Percentiles rank a stretch among this genome's conserved stretches.
Conservation (phyloP, 805 yeast genomes). For the Middelhovenomyces tepae region DNA sequence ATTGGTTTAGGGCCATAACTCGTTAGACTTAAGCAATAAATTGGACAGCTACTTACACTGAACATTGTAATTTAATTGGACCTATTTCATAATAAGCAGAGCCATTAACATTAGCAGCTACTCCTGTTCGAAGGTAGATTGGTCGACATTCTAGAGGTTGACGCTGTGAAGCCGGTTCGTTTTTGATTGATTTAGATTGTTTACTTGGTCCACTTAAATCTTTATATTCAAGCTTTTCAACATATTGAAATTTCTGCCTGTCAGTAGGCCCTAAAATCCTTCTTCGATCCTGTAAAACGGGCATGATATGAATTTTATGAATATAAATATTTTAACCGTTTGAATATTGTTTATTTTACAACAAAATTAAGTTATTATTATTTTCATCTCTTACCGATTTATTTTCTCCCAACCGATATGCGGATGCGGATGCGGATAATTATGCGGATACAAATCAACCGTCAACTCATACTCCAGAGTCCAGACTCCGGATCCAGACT, state of each 20-base stretch:
- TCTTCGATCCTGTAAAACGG: constrained; percentile 55
- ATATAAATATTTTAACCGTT: no score
- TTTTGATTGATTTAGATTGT: constrained; percentile 11
- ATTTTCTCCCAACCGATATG: no score
- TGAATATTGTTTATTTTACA: background rate
- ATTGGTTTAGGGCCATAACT: constrained; percentile 90
- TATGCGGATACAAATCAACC: no score
- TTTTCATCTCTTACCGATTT: no score
- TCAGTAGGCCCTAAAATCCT: constrained; percentile 76
- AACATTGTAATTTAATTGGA: constrained; percentile 49
- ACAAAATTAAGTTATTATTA: no score
- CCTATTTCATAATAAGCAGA: constrained; percentile 71
- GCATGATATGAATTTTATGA: constrained; percentile 17
- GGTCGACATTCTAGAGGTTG: constrained; percentile 25
- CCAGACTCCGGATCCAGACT: no score
- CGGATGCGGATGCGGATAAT: no score
- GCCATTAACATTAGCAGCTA: constrained; percentile 67
- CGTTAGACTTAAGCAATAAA: no score
- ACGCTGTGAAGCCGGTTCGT: constrained; percentile 4
- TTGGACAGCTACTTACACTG: no score
- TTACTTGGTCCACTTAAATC: constrained; percentile 2
- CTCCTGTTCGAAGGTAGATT: constrained; percentile 55
- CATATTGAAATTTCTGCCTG: constrained; percentile 22
- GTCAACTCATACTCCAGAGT: no score
- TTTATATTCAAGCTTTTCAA: constrained; percentile 14